These are phyloP conservation scores for Herpotrichia juniperi DNA, from an alignment of 2,329 filamentous ascomycete species.

Conservation along the genomic window DNA sequence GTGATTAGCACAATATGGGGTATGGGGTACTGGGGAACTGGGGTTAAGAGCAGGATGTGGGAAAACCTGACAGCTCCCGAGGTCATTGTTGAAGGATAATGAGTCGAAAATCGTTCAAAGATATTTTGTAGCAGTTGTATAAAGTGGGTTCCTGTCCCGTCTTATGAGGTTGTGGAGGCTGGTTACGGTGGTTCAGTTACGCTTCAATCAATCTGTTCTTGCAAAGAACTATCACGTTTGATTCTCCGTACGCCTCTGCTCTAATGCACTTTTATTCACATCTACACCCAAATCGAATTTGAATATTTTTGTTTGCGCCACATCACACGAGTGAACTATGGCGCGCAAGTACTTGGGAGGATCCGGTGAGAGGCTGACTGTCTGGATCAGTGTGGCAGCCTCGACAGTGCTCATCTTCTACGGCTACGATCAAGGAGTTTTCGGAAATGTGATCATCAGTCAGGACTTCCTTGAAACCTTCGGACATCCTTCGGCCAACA, in stretches of 20 bases:
- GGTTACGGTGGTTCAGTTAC: background rate
- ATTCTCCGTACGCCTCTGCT: background rate
- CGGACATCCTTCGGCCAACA: constrained; percentile 31
- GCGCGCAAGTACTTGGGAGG: constrained; percentile 58
- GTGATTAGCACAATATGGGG: background rate
- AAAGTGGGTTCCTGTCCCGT: background rate
- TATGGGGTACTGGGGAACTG: constrained; percentile 1
- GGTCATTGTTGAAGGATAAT: background rate
- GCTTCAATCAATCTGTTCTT: background rate
- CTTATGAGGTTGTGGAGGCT: background rate
- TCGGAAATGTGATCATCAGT: constrained; percentile 43
- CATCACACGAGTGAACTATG: constrained; percentile 34
- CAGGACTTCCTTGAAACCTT: constrained; percentile 34
- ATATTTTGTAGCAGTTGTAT: background rate
- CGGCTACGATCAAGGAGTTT: constrained; percentile 46
- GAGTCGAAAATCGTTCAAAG: background rate
- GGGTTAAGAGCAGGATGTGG: background rate
- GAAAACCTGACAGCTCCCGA: background rate
- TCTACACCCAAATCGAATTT: background rate
- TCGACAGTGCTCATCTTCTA: constrained; percentile 60
- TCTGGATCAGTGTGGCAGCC: constrained; percentile 60
- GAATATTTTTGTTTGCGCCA: background rate
- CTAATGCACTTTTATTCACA: background rate
- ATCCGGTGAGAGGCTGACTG: constrained; percentile 56
- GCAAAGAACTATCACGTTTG: background rate